phyloP scores from a whole-genome alignment of 352 stramenopile genomes.

The Phytophthora uliginosa region DNA sequence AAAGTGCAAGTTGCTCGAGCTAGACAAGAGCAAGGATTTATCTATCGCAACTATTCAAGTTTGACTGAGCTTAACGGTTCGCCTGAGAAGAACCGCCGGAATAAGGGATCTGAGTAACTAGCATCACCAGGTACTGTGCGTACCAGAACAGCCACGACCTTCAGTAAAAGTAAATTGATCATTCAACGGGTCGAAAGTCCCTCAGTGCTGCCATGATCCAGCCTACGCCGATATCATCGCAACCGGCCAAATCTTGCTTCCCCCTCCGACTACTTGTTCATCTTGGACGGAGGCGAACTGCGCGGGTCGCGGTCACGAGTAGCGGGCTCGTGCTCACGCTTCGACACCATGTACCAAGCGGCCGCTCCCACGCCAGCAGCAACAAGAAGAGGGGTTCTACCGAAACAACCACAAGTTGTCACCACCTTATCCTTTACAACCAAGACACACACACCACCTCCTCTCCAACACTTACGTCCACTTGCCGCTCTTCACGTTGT shows the following conservation, averaged over 20 bases:
- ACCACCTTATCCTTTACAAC: slow-evolving; percentile 1
- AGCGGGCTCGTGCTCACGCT: slow-evolving; percentile 21
- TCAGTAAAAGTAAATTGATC: not conserved
- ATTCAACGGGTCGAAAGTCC: not conserved
- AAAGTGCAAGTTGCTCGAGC: no score
- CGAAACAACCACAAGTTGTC: not conserved
- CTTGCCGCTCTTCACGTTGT: slow-evolving; percentile 45
- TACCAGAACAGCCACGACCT: not conserved
- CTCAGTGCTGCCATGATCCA: not conserved
- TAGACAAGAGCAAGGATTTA: no score
- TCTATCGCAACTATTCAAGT: no score
- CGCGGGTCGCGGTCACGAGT: slow-evolving; percentile 26
- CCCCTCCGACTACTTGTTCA: slow-evolving; percentile 29
- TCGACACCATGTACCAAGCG: slow-evolving; percentile 44
- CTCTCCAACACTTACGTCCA: slow-evolving; percentile 32
- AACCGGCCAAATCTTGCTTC: not conserved
- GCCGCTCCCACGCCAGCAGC: slow-evolving; percentile 38
- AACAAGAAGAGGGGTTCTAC: slow-evolving; percentile 33
- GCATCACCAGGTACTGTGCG: no score
- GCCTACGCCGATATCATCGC: not conserved
- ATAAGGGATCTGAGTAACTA: no score
- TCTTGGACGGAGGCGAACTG: slow-evolving; percentile 35
- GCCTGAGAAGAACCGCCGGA: no score
- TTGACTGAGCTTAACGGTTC: no score
- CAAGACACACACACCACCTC: not conserved